Evolutionary conservation across 257 asterid species (phyloP).

Genomic region (Cynanchum wilfordii): DNA sequence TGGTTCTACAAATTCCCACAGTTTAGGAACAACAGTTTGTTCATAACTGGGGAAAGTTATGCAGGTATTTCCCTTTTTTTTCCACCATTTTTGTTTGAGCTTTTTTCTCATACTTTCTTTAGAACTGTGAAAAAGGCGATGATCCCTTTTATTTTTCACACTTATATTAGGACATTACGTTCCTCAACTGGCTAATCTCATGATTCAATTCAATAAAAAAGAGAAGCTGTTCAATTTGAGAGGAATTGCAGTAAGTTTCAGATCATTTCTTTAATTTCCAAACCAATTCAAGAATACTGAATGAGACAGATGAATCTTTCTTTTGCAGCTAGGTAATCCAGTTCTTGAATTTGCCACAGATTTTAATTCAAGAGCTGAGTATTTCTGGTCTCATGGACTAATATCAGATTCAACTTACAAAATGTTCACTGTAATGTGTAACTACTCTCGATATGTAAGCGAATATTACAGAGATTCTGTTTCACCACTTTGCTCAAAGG

Average conservation of each 20-base stretch:
- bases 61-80: conserved; percentile 38
- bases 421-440: conserved; percentile 49
- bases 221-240: conserved; percentile 42
- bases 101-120: conserved; percentile 6
- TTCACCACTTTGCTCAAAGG: conserved; percentile 43
- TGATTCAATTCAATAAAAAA: conserved; percentile 50
- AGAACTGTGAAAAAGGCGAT: conserved; percentile 10
- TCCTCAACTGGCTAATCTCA: conserved; percentile 68
- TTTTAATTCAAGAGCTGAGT: conserved; percentile 64
- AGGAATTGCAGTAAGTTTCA: conserved; percentile 62
- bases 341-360: conserved; percentile 58
- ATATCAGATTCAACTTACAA: conserved; percentile 61
- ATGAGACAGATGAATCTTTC: background rate
- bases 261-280: background rate
- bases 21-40: conserved; percentile 42
- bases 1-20: conserved; percentile 63
- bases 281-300: background rate
- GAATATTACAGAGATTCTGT: conserved; percentile 50
- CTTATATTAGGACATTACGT: conserved; percentile 49
- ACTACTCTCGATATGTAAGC: conserved; percentile 60
- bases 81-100: background rate
- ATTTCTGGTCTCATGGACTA: conserved; percentile 75
- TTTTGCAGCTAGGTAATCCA: conserved; percentile 69
- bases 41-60: conserved; percentile 67
- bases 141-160: conserved; percentile 1